Conservation (phyloP, 371 early-diverging fungal species). For the Mortierella sp. region DNA sequence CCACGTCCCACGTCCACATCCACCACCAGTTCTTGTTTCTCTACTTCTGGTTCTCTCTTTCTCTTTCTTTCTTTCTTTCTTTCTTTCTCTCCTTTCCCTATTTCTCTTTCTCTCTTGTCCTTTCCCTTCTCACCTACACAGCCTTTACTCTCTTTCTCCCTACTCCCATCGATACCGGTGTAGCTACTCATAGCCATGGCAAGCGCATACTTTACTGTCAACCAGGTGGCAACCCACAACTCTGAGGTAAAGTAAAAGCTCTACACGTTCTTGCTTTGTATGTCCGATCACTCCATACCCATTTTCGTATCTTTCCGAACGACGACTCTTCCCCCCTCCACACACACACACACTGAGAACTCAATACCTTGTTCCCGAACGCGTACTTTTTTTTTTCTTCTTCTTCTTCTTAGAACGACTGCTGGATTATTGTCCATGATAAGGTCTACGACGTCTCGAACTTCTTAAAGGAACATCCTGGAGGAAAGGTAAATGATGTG, state of each 20-base stretch:
- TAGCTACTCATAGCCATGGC: conserved; percentile 19
- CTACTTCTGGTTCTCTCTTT: no score
- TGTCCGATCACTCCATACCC: no score
- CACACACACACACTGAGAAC: no score
- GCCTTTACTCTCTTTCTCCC: conserved; percentile 25
- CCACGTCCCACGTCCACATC: no score
- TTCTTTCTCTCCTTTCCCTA: background rate
- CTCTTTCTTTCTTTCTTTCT: no score
- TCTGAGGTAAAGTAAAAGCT: conserved; percentile 34
- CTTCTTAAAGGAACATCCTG: conserved; percentile 91
- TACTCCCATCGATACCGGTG: no score
- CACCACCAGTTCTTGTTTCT: no score
- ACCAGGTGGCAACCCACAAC: conserved; percentile 37
- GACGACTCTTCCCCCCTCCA: no score
- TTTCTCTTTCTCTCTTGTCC: no score
- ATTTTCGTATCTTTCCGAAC: background rate
- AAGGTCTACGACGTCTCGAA: conserved; percentile 88
- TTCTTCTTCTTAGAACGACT: conserved; percentile 62
- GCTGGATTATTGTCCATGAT: conserved; percentile 93
- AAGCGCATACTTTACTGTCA: conserved; percentile 28
- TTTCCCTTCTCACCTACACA: conserved; percentile 27
- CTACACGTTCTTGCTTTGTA: no score
- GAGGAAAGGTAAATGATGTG: conserved; percentile 66
- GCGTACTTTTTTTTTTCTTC: background rate
- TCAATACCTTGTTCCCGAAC: no score